Percentiles rank a stretch among this genome's conserved stretches.
These are phyloP conservation scores for Rhododendron ovatum DNA, from an alignment of 148 eudicot species.

Conservation along the genomic window DNA sequence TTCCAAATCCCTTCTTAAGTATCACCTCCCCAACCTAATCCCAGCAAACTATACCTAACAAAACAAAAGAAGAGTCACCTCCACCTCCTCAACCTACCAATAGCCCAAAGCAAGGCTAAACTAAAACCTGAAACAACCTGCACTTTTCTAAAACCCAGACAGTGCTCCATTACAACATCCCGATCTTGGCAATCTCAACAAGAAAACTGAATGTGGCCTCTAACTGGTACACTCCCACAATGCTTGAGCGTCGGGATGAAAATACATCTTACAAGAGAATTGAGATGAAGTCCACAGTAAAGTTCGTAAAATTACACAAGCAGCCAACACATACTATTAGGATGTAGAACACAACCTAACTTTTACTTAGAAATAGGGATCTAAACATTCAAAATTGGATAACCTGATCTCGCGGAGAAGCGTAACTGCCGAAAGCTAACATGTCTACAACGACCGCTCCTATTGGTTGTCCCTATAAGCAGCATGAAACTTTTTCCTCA, in stretches of 20 bases:
- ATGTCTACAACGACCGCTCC: neutral
- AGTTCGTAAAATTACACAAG: neutral
- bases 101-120: neutral
- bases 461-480: constrained; percentile 2
- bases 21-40: neutral
- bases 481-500: constrained; percentile 1
- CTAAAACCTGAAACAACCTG: neutral
- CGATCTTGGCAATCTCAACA: neutral
- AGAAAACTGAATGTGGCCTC: neutral
- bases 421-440: neutral
- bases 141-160: neutral
- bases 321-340: neutral
- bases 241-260: neutral
- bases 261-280: neutral
- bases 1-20: neutral
- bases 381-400: neutral
- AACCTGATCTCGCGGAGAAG: constrained; percentile 4
- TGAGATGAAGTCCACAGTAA: neutral
- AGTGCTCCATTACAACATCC: neutral
- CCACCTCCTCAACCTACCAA: neutral
- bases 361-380: neutral
- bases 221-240: neutral
- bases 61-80: neutral
- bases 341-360: neutral
- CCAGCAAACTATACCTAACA: neutral